A percentile compares a stretch with the other conserved stretches of the same genome.
These are phyloP conservation scores for Solanum piurae DNA, from an alignment of 257 asterid species.

Conservation along the genomic window DNA sequence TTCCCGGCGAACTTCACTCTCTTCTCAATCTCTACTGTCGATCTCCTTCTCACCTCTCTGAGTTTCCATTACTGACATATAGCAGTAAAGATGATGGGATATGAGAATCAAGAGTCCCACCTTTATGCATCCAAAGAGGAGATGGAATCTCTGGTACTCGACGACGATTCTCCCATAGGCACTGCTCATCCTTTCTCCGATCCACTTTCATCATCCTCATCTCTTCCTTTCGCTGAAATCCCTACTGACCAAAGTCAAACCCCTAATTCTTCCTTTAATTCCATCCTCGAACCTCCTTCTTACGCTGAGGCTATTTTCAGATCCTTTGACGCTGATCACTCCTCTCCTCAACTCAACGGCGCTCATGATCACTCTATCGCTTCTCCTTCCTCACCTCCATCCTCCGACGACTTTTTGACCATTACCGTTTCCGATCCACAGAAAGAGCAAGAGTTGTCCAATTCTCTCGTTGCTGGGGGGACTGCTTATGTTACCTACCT, in stretches of 20 bases:
- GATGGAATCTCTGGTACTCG: conserved; percentile 48
- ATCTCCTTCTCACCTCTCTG: no score
- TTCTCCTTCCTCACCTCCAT: conserved; percentile 21
- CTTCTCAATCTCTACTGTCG: not conserved
- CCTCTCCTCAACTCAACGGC: conserved; percentile 29
- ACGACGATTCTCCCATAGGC: conserved; percentile 38
- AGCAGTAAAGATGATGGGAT: conserved; percentile 47
- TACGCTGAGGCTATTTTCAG: conserved; percentile 87
- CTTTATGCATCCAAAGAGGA: conserved; percentile 41
- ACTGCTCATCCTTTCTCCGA: conserved; percentile 24
- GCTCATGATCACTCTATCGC: conserved; percentile 37
- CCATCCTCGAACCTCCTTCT: conserved; percentile 98
- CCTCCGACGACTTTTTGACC: conserved; percentile 31
- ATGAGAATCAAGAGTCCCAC: conserved; percentile 49
- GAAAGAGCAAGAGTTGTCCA: conserved; percentile 61
- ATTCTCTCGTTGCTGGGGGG: conserved; percentile 69
- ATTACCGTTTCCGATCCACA: conserved; percentile 80
- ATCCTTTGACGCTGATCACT: conserved; percentile 59
- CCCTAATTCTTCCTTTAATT: conserved; percentile 45
- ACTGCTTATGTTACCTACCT: conserved; percentile 49
- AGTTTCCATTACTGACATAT: no score
- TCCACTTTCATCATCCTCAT: conserved; percentile 34
- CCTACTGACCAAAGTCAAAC: conserved; percentile 36
- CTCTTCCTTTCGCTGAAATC: conserved; percentile 47
- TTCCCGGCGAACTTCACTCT: not conserved